These are phyloP conservation scores for Scedosporium boydii DNA, from an alignment of 2,329 filamentous ascomycete genomes.

Conservation along the genomic window DNA sequence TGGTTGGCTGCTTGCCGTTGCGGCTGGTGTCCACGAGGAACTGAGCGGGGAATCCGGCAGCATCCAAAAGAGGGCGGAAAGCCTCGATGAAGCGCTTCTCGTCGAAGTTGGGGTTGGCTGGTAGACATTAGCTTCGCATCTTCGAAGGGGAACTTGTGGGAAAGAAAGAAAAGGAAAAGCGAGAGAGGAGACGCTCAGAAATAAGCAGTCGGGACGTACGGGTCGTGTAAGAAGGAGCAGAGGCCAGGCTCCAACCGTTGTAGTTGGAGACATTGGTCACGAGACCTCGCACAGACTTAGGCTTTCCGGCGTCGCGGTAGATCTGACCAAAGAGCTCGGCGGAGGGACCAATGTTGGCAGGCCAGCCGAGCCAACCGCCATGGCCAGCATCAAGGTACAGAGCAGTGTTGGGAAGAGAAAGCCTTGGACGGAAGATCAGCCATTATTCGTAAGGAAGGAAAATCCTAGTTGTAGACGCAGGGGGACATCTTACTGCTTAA, in stretches of 20 bases:
- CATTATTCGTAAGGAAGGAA: not conserved
- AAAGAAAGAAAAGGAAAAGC: constrained; percentile 12
- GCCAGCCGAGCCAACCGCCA: constrained; percentile 50
- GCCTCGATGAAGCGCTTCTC: constrained; percentile 49
- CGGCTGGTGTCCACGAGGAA: constrained; percentile 44
- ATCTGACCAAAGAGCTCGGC: constrained; percentile 36
- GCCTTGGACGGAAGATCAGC: not conserved
- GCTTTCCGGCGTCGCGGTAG: constrained; percentile 39
- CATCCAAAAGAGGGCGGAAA: constrained; percentile 52
- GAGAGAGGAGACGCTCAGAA: too few relatives aligned
- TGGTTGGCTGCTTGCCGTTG: constrained; percentile 46
- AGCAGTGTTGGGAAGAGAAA: constrained; percentile 37
- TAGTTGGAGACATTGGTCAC: constrained; percentile 50
- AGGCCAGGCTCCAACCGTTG: constrained; percentile 35
- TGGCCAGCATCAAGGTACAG: constrained; percentile 52
- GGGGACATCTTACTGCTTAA: constrained; percentile 21
- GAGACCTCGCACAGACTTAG: constrained; percentile 40
- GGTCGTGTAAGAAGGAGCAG: constrained; percentile 33
- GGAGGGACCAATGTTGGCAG: constrained; percentile 39
- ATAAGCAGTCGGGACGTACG: not conserved
- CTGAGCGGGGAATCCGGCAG: constrained; percentile 32
- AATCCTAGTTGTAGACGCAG: constrained; percentile 26
- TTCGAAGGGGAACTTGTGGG: constrained; percentile 9
- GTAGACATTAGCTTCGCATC: constrained; percentile 17
- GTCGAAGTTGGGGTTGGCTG: constrained; percentile 38